These are phyloP conservation scores for Neoascochyta sp. DNA, from an alignment of 2,329 filamentous ascomycete species.

Conservation along the genomic window DNA sequence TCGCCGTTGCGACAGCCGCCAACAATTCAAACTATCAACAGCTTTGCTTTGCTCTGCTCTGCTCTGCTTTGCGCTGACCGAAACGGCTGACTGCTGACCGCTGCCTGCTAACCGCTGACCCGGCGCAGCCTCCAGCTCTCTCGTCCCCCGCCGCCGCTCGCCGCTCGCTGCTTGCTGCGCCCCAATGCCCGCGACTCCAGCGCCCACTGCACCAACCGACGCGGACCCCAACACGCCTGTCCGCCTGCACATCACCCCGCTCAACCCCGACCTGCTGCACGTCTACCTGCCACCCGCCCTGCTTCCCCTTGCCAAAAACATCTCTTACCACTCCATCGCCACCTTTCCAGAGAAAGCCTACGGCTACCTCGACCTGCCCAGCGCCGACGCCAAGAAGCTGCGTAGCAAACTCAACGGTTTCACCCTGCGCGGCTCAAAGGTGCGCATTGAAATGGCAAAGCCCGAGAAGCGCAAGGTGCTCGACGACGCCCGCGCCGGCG, in stretches of 20 bases:
- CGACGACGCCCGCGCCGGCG: constrained; percentile 36
- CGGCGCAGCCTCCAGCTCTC: constrained; percentile 3
- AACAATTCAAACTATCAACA: too few species aligned
- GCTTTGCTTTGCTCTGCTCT: too few species aligned
- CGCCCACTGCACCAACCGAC: constrained; percentile 16
- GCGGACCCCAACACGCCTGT: constrained; percentile 25
- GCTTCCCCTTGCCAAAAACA: constrained; percentile 64
- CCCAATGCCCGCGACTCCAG: constrained; percentile 34
- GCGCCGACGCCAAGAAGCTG: constrained; percentile 79
- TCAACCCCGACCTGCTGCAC: constrained; percentile 70
- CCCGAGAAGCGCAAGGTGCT: constrained; percentile 54
- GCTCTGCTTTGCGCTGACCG: too few species aligned
- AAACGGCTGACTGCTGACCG: too few species aligned
- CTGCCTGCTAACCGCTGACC: too few species aligned
- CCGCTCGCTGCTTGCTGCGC: constrained; percentile 14
- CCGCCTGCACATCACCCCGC: constrained; percentile 83
- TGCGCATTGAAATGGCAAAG: constrained; percentile 77
- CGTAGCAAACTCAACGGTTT: constrained; percentile 87
- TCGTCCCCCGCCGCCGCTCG: constrained; percentile 10
- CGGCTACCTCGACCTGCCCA: constrained; percentile 83
- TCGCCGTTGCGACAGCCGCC: too few species aligned
- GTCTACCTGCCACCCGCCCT: constrained; percentile 67
- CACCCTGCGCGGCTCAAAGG: constrained; percentile 77
- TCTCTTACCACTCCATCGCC: constrained; percentile 83
- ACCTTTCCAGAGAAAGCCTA: constrained; percentile 88